A percentile compares a stretch with the other conserved stretches of the same genome.
Conservation (phyloP, 805 yeast genomes). For the Saccharomycopsis capsularis region DNA sequence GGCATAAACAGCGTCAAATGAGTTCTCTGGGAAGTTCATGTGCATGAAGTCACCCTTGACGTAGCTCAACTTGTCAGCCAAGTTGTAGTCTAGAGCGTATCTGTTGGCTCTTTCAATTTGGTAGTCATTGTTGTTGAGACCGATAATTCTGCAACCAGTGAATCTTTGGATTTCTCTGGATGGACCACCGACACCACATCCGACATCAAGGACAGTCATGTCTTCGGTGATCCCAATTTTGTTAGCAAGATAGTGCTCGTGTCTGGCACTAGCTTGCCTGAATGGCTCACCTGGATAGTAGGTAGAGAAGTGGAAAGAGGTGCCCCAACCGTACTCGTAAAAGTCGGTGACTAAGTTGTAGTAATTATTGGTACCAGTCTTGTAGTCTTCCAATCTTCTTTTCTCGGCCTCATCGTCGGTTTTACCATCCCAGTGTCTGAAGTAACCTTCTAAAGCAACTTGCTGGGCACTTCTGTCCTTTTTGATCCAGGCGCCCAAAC, state of each 20-base stretch:
- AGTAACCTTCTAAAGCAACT: constrained; percentile 82
- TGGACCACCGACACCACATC: constrained; percentile 99
- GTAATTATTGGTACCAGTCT: constrained; percentile 87
- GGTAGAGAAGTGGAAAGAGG: constrained; percentile 95
- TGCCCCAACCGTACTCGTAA: constrained; percentile 99
- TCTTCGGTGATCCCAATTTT: constrained; percentile 73
- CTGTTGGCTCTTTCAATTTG: constrained; percentile 86
- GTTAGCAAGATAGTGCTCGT: constrained; percentile 89
- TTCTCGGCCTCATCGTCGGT: constrained; percentile 66
- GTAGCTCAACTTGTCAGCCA: constrained; percentile 69
- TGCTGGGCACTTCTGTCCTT: constrained; percentile 76
- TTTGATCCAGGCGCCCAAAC: constrained; percentile 66
- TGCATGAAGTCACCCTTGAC: constrained; percentile 99
- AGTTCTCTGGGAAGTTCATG: constrained; percentile 86
- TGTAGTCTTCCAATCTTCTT: constrained; percentile 73
- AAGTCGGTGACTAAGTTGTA: constrained; percentile 96
- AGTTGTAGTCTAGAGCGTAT: constrained; percentile 59
- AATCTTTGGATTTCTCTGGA: constrained; percentile 93
- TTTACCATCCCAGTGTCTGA: constrained; percentile 96
- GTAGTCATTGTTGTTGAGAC: constrained; percentile 94
- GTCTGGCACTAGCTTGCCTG: constrained; percentile 91
- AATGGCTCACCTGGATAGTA: constrained; percentile 92
- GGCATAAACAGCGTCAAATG: constrained; percentile 96
- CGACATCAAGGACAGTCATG: constrained; percentile 92
- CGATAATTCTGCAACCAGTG: constrained; percentile 80